phyloP scores from a whole-genome alignment of 2,329 filamentous ascomycete species.

The Neurospora sp. region DNA sequence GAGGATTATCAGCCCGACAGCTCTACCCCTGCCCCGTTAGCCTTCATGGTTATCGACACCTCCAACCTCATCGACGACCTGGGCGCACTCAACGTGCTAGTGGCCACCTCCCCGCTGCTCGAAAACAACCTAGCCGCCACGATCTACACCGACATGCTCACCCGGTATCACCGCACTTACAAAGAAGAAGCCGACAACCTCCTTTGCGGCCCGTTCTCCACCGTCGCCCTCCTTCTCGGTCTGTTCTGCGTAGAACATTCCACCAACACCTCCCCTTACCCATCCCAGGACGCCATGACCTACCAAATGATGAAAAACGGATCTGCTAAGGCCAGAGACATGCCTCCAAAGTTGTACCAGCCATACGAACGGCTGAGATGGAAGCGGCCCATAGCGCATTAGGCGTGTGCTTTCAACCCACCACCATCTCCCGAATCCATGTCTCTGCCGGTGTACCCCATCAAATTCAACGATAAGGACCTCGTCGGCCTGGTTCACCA shows the following conservation, averaged over 20 bases:
- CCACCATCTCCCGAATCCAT: background rate
- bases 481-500: background rate
- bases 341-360: background rate
- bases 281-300: background rate
- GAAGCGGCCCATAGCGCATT: background rate
- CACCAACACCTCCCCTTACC: conserved; percentile 22
- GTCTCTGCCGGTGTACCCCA: background rate
- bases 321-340: background rate
- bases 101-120: conserved; percentile 38
- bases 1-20: conserved; percentile 8
- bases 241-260: conserved; percentile 38
- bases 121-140: conserved; percentile 31
- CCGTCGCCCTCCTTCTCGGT: conserved; percentile 40
- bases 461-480: background rate
- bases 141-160: conserved; percentile 37
- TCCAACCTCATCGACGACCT: conserved; percentile 34
- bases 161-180: conserved; percentile 17
- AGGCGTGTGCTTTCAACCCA: background rate
- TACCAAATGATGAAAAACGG: background rate
- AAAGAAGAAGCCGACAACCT: conserved; percentile 16
- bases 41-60: conserved; percentile 49
- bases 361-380: background rate
- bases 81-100: conserved; percentile 34
- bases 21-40: background rate
- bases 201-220: conserved; percentile 36